These are phyloP conservation scores for Solanum clarkiae DNA, from an alignment of 257 asterid species.

Conservation along the genomic window DNA sequence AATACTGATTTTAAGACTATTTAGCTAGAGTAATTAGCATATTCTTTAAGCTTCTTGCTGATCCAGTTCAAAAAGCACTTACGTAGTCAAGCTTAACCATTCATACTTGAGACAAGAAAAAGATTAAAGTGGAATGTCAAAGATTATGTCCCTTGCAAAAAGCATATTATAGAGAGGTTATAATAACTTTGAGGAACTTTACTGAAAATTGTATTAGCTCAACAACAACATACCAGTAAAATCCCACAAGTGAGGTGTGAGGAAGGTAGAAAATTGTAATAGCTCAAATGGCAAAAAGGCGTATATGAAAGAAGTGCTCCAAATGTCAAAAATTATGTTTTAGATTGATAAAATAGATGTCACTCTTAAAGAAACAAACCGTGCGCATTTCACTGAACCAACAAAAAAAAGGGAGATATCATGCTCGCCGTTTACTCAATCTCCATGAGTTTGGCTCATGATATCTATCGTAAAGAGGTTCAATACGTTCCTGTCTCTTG, in stretches of 20 bases:
- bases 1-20: neutral
- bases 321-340: neutral
- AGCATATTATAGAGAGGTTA: neutral
- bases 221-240: too few species aligned
- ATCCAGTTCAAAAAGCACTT: neutral
- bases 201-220: neutral
- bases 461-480: slow-evolving; percentile 86
- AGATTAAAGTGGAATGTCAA: neutral
- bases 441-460: slow-evolving; percentile 97
- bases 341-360: neutral
- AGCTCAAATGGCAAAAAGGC: neutral
- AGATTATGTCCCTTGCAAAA: neutral
- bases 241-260: too few species aligned
- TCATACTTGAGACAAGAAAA: neutral
- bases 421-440: slow-evolving; percentile 89
- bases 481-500: slow-evolving; percentile 92
- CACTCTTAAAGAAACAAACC: neutral
- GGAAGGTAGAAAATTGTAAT: neutral
- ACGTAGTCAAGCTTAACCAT: neutral
- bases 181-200: neutral
- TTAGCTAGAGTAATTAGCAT: neutral
- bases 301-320: neutral
- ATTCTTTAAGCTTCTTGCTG: neutral
- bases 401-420: neutral
- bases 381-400: neutral